phyloP scores from a whole-genome alignment of 257 asterid species.

The Penstemon barbatus region DNA sequence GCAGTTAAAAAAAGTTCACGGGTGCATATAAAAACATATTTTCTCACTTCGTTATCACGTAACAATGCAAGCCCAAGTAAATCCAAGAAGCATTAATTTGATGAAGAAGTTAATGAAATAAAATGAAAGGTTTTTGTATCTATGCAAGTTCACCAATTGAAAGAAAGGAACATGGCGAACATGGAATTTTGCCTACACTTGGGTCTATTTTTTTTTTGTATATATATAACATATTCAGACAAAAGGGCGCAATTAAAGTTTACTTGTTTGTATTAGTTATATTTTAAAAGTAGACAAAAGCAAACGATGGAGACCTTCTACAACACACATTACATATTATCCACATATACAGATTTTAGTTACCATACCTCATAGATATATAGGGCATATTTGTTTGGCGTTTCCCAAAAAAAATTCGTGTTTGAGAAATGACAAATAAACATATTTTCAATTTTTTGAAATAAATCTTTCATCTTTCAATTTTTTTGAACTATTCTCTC shows the following conservation, averaged over 20 bases:
- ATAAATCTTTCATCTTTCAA: no score
- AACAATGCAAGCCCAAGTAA: no score
- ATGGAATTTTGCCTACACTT: constrained; percentile 8
- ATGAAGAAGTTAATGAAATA: background rate
- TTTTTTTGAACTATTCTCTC: no score
- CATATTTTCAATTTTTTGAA: no score
- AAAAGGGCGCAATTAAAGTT: constrained; percentile 25
- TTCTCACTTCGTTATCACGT: background rate
- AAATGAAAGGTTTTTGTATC: background rate
- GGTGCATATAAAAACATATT: background rate
- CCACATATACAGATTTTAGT: background rate
- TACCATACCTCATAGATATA: background rate
- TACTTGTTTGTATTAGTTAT: constrained; percentile 14
- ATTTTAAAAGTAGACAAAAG: constrained; percentile 25
- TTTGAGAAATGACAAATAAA: no score
- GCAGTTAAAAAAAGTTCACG: constrained; percentile 11
- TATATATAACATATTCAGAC: constrained; percentile 26
- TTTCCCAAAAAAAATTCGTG: no score
- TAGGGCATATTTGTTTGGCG: no score
- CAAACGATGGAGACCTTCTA: constrained; percentile 31
- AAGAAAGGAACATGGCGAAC: constrained; percentile 30
- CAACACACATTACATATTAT: background rate
- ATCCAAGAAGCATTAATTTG: no score
- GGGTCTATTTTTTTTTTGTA: constrained; percentile 8
- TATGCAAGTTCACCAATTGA: constrained; percentile 21